phyloP scores from a whole-genome alignment of 2,329 filamentous ascomycete species.

The Penicillium sp. region DNA sequence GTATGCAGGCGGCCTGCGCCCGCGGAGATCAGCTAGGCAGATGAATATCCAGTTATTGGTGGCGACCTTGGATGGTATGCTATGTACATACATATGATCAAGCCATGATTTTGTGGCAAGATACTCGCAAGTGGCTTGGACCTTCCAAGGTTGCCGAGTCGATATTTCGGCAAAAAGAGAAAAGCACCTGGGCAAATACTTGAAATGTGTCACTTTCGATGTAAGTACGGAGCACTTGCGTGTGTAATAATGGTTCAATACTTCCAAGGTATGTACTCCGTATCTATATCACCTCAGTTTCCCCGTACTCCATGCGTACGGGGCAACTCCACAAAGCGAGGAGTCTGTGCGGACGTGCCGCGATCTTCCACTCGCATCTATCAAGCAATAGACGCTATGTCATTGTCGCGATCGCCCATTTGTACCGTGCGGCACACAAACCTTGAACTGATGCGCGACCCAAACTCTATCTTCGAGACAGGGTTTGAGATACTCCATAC shows the following conservation, averaged over 20 bases:
- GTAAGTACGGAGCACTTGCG: too few relatives aligned
- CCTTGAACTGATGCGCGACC: conserved; percentile 10
- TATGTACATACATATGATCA: too few relatives aligned
- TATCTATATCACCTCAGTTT: neutral
- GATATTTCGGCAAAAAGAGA: too few relatives aligned
- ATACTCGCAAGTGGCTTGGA: too few relatives aligned
- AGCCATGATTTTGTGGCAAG: too few relatives aligned
- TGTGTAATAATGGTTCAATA: neutral
- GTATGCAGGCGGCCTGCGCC: neutral
- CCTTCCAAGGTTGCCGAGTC: too few relatives aligned
- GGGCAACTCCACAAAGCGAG: neutral
- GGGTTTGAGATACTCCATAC: neutral
- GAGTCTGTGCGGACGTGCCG: neutral
- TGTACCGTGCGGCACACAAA: conserved; percentile 10
- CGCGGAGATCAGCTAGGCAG: neutral
- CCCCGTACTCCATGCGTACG: neutral
- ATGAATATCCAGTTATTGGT: too few relatives aligned
- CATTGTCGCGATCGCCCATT: neutral
- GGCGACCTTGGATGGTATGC: too few relatives aligned
- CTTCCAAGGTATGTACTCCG: neutral
- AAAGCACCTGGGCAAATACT: too few relatives aligned
- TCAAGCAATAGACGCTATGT: neutral
- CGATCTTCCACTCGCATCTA: neutral
- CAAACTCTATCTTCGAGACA: conserved; percentile 15
- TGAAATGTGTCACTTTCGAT: too few relatives aligned